Evolutionary conservation across 1,284 basidiomycete genomes (phyloP).

Genomic region (Naganishia cerealis): DNA sequence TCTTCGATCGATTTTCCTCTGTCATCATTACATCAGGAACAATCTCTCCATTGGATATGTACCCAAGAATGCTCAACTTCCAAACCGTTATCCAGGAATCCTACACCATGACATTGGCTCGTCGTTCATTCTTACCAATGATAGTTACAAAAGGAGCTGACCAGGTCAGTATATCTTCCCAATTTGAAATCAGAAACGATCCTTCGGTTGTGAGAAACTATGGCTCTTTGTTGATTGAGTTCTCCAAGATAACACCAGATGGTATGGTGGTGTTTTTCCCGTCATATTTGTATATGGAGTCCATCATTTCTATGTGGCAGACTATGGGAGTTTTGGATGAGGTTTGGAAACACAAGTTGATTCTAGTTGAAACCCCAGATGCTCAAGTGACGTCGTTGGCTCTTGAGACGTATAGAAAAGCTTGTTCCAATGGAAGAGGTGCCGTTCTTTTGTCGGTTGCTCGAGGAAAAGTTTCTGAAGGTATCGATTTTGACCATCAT

Average conservation of each 20-base stretch:
- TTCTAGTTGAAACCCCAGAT: conserved; percentile 99
- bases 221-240: conserved; percentile 95
- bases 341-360: conserved; percentile 99
- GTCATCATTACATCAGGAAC: conserved; percentile 99
- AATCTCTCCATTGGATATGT: conserved; percentile 96
- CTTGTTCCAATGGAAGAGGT: conserved; percentile 97
- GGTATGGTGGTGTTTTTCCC: conserved; percentile 99
- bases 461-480: conserved; percentile 98
- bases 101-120: conserved; percentile 95
- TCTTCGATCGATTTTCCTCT: conserved; percentile 96
- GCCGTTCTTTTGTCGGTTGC: conserved; percentile 96
- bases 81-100: conserved; percentile 95
- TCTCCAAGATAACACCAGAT: conserved; percentile 95
- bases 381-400: conserved; percentile 98
- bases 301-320: conserved; percentile 98
- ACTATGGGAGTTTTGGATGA: conserved; percentile 99
- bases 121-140: conserved; percentile 96
- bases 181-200: conserved; percentile 98
- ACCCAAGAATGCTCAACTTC: conserved; percentile 99
- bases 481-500: conserved; percentile 98
- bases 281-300: conserved; percentile 99
- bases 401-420: conserved; percentile 95
- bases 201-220: conserved; percentile 98
- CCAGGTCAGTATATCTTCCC: conserved; percentile 97
- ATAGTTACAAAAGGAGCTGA: conserved; percentile 96